These are phyloP conservation scores for Pestalotiopsis fici DNA, from an alignment of 2,329 filamentous ascomycete genomes.

Conservation along the genomic window DNA sequence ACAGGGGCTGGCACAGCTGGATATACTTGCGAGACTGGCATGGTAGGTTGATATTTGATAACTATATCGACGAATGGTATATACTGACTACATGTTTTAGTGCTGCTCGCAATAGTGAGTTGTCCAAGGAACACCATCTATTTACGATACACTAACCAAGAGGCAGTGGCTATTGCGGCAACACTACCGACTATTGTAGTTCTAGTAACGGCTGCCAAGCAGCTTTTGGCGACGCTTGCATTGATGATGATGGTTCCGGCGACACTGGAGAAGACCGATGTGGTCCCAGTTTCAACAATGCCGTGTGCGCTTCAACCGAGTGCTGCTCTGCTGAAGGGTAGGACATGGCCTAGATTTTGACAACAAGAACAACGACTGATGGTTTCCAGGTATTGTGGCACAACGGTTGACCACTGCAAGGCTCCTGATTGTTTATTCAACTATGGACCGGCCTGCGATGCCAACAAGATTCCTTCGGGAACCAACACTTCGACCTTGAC, in stretches of 20 bases:
- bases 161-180: constrained; percentile 25
- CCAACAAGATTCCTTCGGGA: constrained; percentile 55
- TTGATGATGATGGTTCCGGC: constrained; percentile 5
- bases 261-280: constrained; percentile 46
- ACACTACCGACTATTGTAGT: constrained; percentile 22
- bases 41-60: neutral
- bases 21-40: neutral
- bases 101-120: constrained; percentile 8
- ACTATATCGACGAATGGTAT: neutral
- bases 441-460: constrained; percentile 63
- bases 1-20: constrained; percentile 6
- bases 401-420: constrained; percentile 55
- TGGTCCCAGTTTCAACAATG: constrained; percentile 34
- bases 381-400: constrained; percentile 52
- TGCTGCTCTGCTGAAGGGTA: constrained; percentile 47
- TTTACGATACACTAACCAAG: neutral
- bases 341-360: neutral
- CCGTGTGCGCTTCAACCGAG: constrained; percentile 32
- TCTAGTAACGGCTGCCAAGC: constrained; percentile 10
- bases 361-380: neutral
- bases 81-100: neutral
- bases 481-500: constrained; percentile 53
- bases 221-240: constrained; percentile 11
- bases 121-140: neutral
- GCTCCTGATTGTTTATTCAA: constrained; percentile 63